These are phyloP conservation scores for Citeromyces siamensis DNA, from an alignment of 1,139 yeast genomes.

Conservation along the genomic window DNA sequence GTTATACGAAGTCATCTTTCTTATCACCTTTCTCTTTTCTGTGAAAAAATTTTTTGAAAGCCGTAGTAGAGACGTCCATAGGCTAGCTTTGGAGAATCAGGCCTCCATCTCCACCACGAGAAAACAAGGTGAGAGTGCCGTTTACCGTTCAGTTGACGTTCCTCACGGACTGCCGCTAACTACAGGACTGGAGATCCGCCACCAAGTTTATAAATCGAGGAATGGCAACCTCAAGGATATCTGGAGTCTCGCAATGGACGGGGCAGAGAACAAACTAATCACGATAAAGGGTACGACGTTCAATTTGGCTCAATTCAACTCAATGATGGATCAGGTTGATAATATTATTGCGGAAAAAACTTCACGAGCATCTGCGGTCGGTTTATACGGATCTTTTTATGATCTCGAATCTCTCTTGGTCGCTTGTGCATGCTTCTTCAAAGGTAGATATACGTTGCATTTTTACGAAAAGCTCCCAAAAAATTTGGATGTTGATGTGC, in stretches of 20 bases:
- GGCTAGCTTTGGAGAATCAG: constrained; percentile 46
- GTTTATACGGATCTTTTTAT: constrained; percentile 11
- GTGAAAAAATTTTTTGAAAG: not conserved
- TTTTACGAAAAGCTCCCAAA: constrained; percentile 9
- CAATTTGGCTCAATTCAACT: constrained; percentile 11
- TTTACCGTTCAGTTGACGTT: constrained; percentile 50
- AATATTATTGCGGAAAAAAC: constrained; percentile 4
- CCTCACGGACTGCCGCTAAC: constrained; percentile 51
- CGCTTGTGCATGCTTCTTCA: constrained; percentile 15
- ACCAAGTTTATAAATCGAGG: constrained; percentile 47
- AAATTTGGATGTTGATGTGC: not conserved
- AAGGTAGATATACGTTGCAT: constrained; percentile 13
- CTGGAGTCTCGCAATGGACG: constrained; percentile 31
- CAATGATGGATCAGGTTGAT: constrained; percentile 10
- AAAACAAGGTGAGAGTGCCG: constrained; percentile 44
- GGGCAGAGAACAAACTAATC: not conserved
- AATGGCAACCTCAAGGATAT: constrained; percentile 61
- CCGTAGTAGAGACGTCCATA: constrained; percentile 30
- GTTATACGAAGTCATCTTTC: not conserved
- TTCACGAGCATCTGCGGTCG: constrained; percentile 9
- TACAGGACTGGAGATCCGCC: constrained; percentile 32
- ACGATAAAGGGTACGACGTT: not conserved
- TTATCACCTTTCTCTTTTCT: not conserved
- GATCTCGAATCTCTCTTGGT: constrained; percentile 12
- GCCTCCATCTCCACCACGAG: constrained; percentile 45